phyloP scores from a whole-genome alignment of 495 filamentous ascomycete genomes.

The Zalerion maritima region DNA sequence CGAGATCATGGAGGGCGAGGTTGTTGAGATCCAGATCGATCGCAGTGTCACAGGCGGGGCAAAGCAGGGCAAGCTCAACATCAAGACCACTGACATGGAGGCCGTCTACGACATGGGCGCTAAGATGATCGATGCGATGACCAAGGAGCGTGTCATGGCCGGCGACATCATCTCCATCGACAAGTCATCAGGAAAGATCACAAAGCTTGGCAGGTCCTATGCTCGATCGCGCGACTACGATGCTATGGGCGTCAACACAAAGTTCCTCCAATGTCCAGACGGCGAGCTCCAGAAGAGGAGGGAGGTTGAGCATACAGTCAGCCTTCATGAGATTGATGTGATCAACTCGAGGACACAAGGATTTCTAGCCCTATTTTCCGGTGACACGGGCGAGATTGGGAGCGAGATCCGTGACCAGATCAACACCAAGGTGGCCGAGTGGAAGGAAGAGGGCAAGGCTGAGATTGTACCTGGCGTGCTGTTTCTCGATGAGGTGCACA shows the following conservation, averaged over 20 bases:
- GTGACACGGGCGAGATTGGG: conserved; percentile 94
- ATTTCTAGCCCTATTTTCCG: conserved; percentile 89
- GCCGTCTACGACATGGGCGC: conserved; percentile 98
- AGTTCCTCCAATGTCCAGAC: conserved; percentile 96
- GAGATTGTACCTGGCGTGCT: conserved; percentile 94
- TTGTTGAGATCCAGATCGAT: conserved; percentile 98
- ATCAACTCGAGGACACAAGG: conserved; percentile 97
- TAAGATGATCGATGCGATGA: conserved; percentile 99
- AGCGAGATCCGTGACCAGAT: conserved; percentile 97
- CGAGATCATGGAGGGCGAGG: conserved; percentile 97
- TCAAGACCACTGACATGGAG: conserved; percentile 99
- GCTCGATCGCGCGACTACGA: conserved; percentile 94
- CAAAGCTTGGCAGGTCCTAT: conserved; percentile 86
- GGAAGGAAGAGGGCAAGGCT: conserved; percentile 98
- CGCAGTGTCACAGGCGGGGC: conserved; percentile 89
- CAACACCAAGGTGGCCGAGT: conserved; percentile 94
- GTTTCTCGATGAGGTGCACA: conserved; percentile 98
- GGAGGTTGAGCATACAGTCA: conserved; percentile 93
- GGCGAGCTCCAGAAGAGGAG: conserved; percentile 95
- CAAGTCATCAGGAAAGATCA: conserved; percentile 94
- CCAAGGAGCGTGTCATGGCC: conserved; percentile 95
- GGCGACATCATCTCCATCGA: conserved; percentile 97
- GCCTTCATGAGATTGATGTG: conserved; percentile 95
- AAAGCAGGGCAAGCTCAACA: conserved; percentile 97
- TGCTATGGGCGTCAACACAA: conserved; percentile 96